These are phyloP conservation scores for Fusarium tanahbumbuense DNA, from an alignment of 2,329 filamentous ascomycete species.

Conservation along the genomic window DNA sequence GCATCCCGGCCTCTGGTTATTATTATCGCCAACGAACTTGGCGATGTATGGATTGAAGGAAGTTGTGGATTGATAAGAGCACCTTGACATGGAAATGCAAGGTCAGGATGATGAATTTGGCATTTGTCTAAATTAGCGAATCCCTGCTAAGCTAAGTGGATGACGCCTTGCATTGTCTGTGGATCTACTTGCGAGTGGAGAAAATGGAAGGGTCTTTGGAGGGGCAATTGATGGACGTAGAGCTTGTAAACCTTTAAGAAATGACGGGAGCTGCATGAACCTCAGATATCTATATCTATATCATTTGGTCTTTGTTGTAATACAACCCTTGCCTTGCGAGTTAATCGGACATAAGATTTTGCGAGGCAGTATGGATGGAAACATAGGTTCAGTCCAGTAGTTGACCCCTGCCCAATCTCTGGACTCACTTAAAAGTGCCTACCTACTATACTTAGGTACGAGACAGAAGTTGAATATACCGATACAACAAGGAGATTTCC, in stretches of 20 bases:
- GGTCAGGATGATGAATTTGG: conserved; percentile 36
- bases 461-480: background rate
- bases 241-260: conserved; percentile 9
- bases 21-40: conserved; percentile 7
- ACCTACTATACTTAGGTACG: background rate
- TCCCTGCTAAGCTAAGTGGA: conserved; percentile 31
- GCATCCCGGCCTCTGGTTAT: conserved; percentile 42
- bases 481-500: background rate
- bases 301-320: background rate
- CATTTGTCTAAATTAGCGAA: conserved; percentile 34
- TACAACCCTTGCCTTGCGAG: background rate
- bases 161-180: conserved; percentile 32
- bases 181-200: conserved; percentile 24
- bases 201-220: conserved; percentile 20
- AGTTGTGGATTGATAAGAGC: conserved; percentile 14
- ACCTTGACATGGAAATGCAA: conserved; percentile 5
- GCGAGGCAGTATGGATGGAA: background rate
- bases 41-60: conserved; percentile 18
- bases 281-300: background rate
- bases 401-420: background rate
- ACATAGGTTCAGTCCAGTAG: background rate
- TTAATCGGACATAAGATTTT: background rate
- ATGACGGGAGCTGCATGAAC: background rate
- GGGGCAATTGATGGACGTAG: conserved; percentile 20
- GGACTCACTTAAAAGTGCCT: background rate